A percentile compares a stretch with the other conserved stretches of the same genome.
phyloP scores from a whole-genome alignment of 192 early-diverging fungal genomes.

The Backusella morwellensis region DNA sequence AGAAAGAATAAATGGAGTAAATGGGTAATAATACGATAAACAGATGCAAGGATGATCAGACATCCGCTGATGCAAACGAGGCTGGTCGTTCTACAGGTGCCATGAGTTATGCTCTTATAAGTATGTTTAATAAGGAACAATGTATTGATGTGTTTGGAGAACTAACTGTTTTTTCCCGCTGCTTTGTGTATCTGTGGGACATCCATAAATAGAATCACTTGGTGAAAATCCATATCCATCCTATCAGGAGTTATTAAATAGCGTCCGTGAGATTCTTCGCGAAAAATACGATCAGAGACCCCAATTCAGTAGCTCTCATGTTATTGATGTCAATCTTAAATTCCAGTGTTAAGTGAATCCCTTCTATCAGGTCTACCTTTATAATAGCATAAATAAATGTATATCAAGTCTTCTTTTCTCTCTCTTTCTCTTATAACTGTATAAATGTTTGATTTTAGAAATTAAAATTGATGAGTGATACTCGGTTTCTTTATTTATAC shows the following conservation, averaged over 20 bases:
- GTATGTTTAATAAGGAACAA: conserved; percentile 27
- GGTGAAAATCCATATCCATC: conserved; percentile 55
- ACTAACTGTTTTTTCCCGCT: background rate
- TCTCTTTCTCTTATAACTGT: background rate
- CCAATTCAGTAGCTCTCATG: conserved; percentile 65
- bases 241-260: conserved; percentile 70
- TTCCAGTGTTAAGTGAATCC: conserved; percentile 22
- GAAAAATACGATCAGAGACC: conserved; percentile 75
- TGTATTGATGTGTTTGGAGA: background rate
- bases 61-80: conserved; percentile 75
- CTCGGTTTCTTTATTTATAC: background rate
- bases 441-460: background rate
- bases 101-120: conserved; percentile 73
- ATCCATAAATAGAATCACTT: conserved; percentile 34
- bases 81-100: conserved; percentile 64
- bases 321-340: conserved; percentile 46
- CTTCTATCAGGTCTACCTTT: background rate
- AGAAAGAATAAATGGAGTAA: background rate
- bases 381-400: conserved; percentile 10
- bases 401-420: background rate
- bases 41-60: conserved; percentile 75
- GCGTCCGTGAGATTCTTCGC: conserved; percentile 61
- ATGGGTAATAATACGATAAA: background rate
- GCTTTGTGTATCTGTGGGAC: background rate
- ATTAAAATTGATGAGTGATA: background rate